phyloP scores from a whole-genome alignment of 2,329 filamentous ascomycete species.

The Claviceps sp. region DNA sequence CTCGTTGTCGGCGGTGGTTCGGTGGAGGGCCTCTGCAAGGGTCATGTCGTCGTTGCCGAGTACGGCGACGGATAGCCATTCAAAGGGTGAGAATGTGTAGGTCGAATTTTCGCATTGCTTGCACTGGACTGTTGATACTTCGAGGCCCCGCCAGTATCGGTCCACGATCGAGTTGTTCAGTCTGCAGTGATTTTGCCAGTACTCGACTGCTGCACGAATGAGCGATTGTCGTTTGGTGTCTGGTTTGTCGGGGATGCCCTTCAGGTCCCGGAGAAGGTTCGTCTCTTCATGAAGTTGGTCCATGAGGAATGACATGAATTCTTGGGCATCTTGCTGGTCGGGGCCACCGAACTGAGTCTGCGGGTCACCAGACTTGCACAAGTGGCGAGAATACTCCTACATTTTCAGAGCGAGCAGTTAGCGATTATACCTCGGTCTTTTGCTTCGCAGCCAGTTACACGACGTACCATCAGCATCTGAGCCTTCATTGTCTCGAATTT shows the following conservation, averaged over 20 bases:
- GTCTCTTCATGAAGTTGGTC: conserved; percentile 78
- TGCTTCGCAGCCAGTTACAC: neutral
- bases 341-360: conserved; percentile 49
- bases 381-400: conserved; percentile 40
- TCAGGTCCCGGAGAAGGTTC: conserved; percentile 42
- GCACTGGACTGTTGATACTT: conserved; percentile 59
- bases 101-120: conserved; percentile 39
- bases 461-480: conserved; percentile 43
- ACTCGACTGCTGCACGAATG: conserved; percentile 50
- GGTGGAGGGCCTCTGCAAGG: conserved; percentile 51
- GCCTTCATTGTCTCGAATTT: conserved; percentile 38
- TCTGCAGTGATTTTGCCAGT: conserved; percentile 60
- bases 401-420: neutral
- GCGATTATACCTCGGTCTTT: neutral
- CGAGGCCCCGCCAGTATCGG: conserved; percentile 66
- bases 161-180: conserved; percentile 65
- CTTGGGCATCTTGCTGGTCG: conserved; percentile 80
- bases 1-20: conserved; percentile 54
- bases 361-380: conserved; percentile 18
- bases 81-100: conserved; percentile 31
- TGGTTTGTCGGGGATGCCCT: conserved; percentile 18
- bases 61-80: conserved; percentile 39
- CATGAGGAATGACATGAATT: conserved; percentile 75
- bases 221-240: conserved; percentile 20
- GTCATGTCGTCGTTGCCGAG: conserved; percentile 18